These are phyloP conservation scores for Populus simonii DNA, from an alignment of 345 rosid genomes.

Conservation along the genomic window DNA sequence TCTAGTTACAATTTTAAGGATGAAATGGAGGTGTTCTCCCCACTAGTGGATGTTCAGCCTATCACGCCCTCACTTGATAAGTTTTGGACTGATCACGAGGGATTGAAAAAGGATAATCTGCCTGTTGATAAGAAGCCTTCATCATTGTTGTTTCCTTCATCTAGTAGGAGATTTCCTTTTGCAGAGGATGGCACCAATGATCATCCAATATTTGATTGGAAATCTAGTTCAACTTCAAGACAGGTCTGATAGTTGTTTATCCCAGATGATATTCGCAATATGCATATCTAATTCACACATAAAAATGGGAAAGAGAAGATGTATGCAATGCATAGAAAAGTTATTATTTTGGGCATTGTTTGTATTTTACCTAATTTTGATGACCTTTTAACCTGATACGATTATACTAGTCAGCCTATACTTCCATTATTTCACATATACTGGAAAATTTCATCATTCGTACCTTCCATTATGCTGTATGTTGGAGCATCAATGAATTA, in stretches of 20 bases:
- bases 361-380: background rate
- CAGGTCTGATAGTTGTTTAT: slow-evolving; percentile 50
- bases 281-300: background rate
- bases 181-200: slow-evolving; percentile 59
- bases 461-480: background rate
- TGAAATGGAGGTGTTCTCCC: slow-evolving; percentile 95
- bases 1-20: slow-evolving; percentile 66
- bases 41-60: slow-evolving; percentile 73
- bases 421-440: background rate
- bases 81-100: slow-evolving; percentile 65
- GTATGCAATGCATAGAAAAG: background rate
- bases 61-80: slow-evolving; percentile 77
- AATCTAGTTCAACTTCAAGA: slow-evolving; percentile 56
- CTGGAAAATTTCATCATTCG: background rate
- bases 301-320: background rate
- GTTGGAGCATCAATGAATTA: background rate
- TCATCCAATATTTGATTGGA: slow-evolving; percentile 79
- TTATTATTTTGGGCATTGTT: background rate
- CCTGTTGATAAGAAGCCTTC: slow-evolving; percentile 62
- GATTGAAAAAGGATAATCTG: slow-evolving; percentile 50
- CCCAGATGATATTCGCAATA: background rate
- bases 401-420: background rate
- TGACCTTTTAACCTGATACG: background rate
- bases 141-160: slow-evolving; percentile 65
- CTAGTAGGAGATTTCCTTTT: slow-evolving; percentile 60